Evolutionary conservation across 768 basidiomycete species (phyloP).

Genomic region (Rhodotorula paludigena): DNA sequence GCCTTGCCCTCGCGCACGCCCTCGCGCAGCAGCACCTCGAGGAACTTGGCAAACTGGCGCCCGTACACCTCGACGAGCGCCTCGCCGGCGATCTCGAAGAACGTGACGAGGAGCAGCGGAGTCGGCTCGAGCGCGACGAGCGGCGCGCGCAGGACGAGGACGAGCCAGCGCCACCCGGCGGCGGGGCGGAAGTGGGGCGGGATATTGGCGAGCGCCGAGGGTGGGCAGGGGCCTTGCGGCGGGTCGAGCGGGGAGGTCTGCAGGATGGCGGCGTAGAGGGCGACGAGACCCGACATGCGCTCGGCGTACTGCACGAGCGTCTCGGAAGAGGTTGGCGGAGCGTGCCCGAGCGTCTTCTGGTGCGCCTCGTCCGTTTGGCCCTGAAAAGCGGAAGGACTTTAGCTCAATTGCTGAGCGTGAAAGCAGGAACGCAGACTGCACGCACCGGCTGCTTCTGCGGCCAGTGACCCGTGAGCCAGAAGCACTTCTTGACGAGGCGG

Average conservation of each 20-base stretch:
- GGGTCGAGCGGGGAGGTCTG: conserved; percentile 25
- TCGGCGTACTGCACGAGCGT: conserved; percentile 27
- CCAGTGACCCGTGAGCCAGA: conserved; percentile 72
- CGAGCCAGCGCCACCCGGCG: conserved; percentile 38
- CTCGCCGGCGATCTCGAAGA: conserved; percentile 33
- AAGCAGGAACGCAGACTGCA: conserved; percentile 4
- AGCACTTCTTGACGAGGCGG: conserved; percentile 79
- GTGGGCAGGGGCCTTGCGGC: conserved; percentile 16
- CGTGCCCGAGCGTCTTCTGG: conserved; percentile 48
- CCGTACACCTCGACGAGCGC: conserved; percentile 31
- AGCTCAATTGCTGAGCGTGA: background rate
- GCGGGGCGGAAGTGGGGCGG: conserved; percentile 41
- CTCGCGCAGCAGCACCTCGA: conserved; percentile 33
- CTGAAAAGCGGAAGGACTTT: conserved; percentile 21
- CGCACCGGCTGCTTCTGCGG: conserved; percentile 56
- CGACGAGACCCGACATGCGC: conserved; percentile 31
- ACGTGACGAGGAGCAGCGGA: conserved; percentile 35
- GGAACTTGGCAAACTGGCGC: conserved; percentile 34
- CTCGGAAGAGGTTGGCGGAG: conserved; percentile 18
- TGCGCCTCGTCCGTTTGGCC: conserved; percentile 48
- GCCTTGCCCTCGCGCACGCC: conserved; percentile 35
- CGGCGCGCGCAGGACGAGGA: conserved; percentile 32
- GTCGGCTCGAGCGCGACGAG: conserved; percentile 37
- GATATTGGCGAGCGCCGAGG: conserved; percentile 12
- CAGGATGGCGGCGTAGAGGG: conserved; percentile 31